Percentiles rank a stretch among this genome's conserved stretches.
These are phyloP conservation scores for Vitis hybrid DNA, from an alignment of 177 flowering plant species.

Conservation along the genomic window DNA sequence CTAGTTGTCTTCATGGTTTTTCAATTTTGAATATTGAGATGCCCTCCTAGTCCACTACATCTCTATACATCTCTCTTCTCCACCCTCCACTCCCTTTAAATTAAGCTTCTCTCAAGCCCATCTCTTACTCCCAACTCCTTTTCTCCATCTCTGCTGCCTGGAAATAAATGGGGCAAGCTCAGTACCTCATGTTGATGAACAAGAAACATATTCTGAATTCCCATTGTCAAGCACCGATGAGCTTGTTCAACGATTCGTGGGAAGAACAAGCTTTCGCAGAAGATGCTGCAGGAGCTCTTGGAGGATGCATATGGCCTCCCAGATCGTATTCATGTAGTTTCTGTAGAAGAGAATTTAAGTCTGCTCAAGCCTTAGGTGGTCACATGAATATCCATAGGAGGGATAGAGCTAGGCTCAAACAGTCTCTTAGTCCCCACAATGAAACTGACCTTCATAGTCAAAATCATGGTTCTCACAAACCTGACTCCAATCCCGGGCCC, in stretches of 20 bases:
- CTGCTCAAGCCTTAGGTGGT: conserved; percentile 60
- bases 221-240: conserved; percentile 12
- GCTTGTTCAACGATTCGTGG: conserved; percentile 20
- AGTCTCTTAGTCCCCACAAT: conserved; percentile 14
- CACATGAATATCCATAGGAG: conserved; percentile 61
- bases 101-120: not conserved
- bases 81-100: no score
- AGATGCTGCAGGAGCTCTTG: conserved; percentile 24
- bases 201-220: conserved; percentile 18
- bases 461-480: not conserved
- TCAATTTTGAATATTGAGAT: no score
- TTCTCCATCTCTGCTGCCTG: not conserved
- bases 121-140: not conserved
- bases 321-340: conserved; percentile 47
- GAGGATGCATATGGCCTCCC: conserved; percentile 52
- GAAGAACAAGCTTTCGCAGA: conserved; percentile 45
- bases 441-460: conserved; percentile 2
- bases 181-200: conserved; percentile 19
- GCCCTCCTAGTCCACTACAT: no score
- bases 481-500: not conserved
- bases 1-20: conserved; percentile 22
- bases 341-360: conserved; percentile 47
- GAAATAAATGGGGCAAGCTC: conserved; percentile 16
- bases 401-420: conserved; percentile 49
- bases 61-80: no score